A percentile compares a stretch with the other conserved stretches of the same genome.
phyloP scores from a whole-genome alignment of 768 basidiomycete genomes.

The Tremella fuciformis region DNA sequence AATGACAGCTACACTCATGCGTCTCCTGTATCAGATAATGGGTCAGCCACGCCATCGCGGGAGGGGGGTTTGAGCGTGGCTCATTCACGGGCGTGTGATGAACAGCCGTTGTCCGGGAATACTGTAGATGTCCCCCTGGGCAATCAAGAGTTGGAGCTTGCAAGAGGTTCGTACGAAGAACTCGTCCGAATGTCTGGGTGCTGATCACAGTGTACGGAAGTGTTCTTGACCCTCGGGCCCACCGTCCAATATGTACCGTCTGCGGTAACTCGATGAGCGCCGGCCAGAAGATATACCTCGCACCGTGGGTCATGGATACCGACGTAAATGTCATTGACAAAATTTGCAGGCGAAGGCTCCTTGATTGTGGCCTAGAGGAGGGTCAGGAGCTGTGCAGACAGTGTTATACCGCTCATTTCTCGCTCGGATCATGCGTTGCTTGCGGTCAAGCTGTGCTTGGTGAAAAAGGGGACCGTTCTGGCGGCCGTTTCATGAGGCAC shows the following conservation, averaged over 20 bases:
- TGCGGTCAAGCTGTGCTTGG: constrained; percentile 14
- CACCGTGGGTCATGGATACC: constrained; percentile 9
- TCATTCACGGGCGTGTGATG: no score
- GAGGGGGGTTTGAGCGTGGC: no score
- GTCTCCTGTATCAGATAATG: background rate
- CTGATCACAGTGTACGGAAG: constrained; percentile 16
- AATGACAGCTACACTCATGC: background rate
- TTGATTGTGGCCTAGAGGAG: background rate
- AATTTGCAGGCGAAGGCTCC: background rate
- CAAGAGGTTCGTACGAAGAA: background rate
- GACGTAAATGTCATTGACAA: background rate
- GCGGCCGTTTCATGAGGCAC: constrained; percentile 12
- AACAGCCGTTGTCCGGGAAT: background rate
- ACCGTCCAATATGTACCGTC: constrained; percentile 6
- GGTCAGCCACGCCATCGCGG: no score
- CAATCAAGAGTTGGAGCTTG: background rate
- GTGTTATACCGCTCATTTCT: constrained; percentile 9
- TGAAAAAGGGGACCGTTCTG: constrained; percentile 13
- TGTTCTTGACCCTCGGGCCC: constrained; percentile 7
- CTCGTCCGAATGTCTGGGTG: background rate
- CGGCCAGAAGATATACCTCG: constrained; percentile 14
- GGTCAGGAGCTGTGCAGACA: constrained; percentile 9
- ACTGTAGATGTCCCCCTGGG: background rate
- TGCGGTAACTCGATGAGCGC: constrained; percentile 2
- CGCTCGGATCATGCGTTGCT: constrained; percentile 8